Evolutionary conservation across 2,329 filamentous ascomycete species (phyloP), one percentile per base, ranked within the genome.

Genomic region (Sordariomycetes sp.): DNA sequence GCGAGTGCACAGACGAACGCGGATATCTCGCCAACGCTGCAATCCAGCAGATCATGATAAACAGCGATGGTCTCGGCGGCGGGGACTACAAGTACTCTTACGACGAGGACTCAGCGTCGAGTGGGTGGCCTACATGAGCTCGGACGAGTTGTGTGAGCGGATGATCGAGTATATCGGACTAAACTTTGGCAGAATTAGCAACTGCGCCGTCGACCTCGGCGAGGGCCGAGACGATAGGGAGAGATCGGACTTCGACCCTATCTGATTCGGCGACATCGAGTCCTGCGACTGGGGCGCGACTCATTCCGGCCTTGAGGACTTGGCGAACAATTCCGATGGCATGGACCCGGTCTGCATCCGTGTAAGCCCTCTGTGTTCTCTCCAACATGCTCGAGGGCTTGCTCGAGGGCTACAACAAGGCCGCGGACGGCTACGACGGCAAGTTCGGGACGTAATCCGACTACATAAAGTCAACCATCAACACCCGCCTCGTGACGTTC

Each of bases 1-100:
- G 69, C 6, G 51, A 51, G 1, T 71, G 68, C 59, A 72, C 69
- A 0, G 59, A 59, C 1, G 68, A 67, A 0, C 59, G 58, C 2
- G 70, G 70, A 1, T 71, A 71, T 40, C 64, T 72, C 5, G n/a
- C 48, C 48, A 18, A 51, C 48, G 48, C 48, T 20, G 48, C 10
- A 22, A 48, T 48, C 43, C 10, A 48, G 8, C 43, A 22, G 14
- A 48, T 48, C 43, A 37, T 37, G 35, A 7, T 37, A 37, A 37
- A 8, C 35, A 14, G 35, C 35, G 35, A 37, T 37, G 14, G 35
- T 14, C 14, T 37, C 35, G 35, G 35, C 14, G 35, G 35, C 7
- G n/a, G 12, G 7, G 43, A 48, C 6, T 10, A 55, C 24, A 28
- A 34, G 25, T 51, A 16, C 25, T 22, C 11, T 16, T 12, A 57